Evolutionary conservation across 225 moss, liverwort and hornwort genomes (phyloP).

Genomic region (Pseudoscleropodium purum): DNA sequence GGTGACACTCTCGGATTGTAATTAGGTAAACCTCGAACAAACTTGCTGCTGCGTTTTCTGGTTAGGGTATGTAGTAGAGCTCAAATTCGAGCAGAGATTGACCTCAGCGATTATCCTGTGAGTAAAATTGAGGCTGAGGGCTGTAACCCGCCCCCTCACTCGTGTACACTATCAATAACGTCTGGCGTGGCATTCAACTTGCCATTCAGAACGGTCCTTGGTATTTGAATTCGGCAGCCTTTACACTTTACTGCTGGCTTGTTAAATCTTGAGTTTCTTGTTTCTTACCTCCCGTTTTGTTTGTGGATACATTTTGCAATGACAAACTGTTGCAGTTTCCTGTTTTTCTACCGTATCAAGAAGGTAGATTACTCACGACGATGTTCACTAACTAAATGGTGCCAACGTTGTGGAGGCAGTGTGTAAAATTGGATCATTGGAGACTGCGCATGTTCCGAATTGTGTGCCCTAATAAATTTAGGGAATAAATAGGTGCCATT

Average conservation of each 20-base stretch:
- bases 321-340: background rate
- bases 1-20: conserved; percentile 42
- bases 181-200: conserved; percentile 34
- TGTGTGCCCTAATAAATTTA: background rate
- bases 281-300: background rate
- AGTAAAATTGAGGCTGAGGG: conserved; percentile 38
- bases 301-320: background rate
- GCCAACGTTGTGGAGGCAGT: background rate
- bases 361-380: background rate
- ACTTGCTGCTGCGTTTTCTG: conserved; percentile 15
- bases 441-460: background rate
- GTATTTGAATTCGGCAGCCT: background rate
- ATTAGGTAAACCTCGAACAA: conserved; percentile 15
- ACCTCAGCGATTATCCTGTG: conserved; percentile 24
- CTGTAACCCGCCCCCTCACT: conserved; percentile 13
- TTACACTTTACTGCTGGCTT: background rate
- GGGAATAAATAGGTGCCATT: background rate
- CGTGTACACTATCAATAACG: conserved; percentile 54
- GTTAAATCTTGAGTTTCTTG: background rate
- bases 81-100: conserved; percentile 39
- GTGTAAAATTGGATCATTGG: background rate
- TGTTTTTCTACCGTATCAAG: background rate
- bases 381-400: background rate
- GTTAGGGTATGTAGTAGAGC: conserved; percentile 21
- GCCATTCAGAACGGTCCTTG: conserved; percentile 19